phyloP scores from a whole-genome alignment of 371 early-diverging fungal species.

The Mortierella sp. region DNA sequence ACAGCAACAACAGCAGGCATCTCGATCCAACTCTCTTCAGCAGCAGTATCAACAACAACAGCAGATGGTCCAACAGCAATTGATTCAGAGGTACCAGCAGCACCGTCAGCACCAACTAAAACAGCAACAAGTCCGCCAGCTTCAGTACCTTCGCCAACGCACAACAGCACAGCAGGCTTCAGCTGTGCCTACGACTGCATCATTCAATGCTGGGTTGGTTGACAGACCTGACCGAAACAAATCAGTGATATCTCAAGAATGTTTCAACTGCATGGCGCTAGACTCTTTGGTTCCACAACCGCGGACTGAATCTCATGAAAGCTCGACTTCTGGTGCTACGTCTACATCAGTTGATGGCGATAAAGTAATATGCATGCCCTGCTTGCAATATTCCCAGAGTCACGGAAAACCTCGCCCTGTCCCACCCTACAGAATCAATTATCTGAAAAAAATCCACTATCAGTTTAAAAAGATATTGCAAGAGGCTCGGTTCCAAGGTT shows the following conservation, averaged over 20 bases:
- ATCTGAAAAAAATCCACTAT: conserved; percentile 46
- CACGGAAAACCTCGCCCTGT: conserved; percentile 33
- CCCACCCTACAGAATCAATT: conserved; percentile 31
- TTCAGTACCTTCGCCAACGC: conserved; percentile 18
- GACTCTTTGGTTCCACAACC: conserved; percentile 30
- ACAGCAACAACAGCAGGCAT: conserved; percentile 21
- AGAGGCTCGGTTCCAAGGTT: conserved; percentile 47
- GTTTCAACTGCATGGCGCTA: conserved; percentile 46
- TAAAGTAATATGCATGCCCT: conserved; percentile 26
- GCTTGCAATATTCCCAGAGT: conserved; percentile 27
- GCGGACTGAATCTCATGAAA: not conserved
- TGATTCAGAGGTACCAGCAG: conserved; percentile 30
- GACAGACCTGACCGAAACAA: conserved; percentile 9
- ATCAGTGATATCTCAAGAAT: conserved; percentile 23
- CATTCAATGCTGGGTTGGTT: not conserved
- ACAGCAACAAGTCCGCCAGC: conserved; percentile 22
- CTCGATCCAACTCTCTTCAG: conserved; percentile 10
- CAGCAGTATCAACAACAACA: conserved; percentile 24
- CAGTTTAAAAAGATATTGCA: conserved; percentile 42
- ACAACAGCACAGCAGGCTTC: conserved; percentile 4
- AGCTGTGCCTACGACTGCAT: not conserved
- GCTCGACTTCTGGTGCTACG: not conserved
- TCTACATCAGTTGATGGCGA: not conserved
- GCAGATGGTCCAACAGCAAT: conserved; percentile 21
- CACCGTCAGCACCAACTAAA: conserved; percentile 32